Evolutionary conservation across 495 filamentous ascomycete species (phyloP).

Genomic region (Bacidia gigantensis): DNA sequence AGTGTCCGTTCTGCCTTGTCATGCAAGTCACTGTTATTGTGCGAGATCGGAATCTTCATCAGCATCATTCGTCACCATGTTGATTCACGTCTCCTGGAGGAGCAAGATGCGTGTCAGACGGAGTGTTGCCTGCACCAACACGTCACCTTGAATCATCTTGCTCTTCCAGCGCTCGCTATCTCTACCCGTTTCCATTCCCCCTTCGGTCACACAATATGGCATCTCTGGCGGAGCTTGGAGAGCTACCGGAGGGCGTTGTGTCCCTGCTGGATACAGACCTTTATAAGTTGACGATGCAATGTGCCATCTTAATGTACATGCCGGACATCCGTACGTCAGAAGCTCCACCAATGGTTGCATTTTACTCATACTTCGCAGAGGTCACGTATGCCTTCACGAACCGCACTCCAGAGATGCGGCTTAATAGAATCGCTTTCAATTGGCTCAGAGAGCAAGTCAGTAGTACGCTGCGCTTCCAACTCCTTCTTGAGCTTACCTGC

Average conservation of each 20-base stretch:
- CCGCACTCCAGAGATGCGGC: constrained; percentile 82
- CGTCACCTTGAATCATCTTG: too few species aligned
- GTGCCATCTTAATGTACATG: constrained; percentile 82
- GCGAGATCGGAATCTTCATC: too few species aligned
- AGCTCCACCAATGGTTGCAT: not conserved
- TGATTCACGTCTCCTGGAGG: too few species aligned
- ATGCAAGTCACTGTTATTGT: too few species aligned
- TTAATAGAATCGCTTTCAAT: constrained; percentile 65
- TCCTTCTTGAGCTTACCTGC: not conserved
- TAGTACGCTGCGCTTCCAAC: constrained; percentile 33
- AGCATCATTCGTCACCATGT: too few species aligned
- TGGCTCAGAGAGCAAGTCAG: constrained; percentile 77
- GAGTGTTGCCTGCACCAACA: too few species aligned
- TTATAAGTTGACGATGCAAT: constrained; percentile 99
- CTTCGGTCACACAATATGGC: too few species aligned
- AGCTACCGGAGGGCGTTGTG: constrained; percentile 54
- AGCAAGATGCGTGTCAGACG: too few species aligned
- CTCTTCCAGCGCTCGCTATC: too few species aligned
- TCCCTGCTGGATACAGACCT: constrained; percentile 95
- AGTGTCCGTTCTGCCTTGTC: too few species aligned
- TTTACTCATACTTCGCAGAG: constrained; percentile 24
- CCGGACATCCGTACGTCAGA: constrained; percentile 51
- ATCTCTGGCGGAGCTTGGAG: not conserved
- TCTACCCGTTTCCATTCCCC: too few species aligned
- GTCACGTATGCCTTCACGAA: constrained; percentile 93